A percentile compares a stretch with the other conserved stretches of the same genome.
phyloP scores from a whole-genome alignment of 768 basidiomycete genomes.

The Tricholoma saponaceum region DNA sequence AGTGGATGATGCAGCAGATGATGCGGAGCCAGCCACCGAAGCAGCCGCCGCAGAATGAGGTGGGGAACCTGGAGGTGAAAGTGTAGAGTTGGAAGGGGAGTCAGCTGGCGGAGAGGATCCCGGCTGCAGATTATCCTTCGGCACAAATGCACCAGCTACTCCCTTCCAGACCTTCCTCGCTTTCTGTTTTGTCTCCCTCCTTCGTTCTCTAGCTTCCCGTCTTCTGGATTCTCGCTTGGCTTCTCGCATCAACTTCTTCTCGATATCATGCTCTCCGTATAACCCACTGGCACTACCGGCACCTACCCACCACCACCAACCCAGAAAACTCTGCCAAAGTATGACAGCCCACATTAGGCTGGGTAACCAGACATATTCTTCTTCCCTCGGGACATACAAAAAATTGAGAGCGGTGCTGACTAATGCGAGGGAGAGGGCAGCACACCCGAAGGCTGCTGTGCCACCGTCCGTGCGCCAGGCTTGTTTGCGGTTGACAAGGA shows the following conservation, averaged over 20 bases:
- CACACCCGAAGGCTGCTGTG: conserved; percentile 88
- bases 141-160: conserved; percentile 48
- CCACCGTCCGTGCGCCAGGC: conserved; percentile 98
- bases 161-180: conserved; percentile 57
- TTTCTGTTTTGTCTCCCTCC: conserved; percentile 45
- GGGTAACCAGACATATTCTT: conserved; percentile 90
- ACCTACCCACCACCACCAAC: conserved; percentile 99
- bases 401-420: conserved; percentile 85
- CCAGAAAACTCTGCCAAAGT: conserved; percentile 95
- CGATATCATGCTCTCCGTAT: conserved; percentile 50
- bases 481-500: conserved; percentile 80
- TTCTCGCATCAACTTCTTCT: conserved; percentile 53
- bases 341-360: conserved; percentile 87
- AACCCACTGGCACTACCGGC: conserved; percentile 69
- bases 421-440: conserved; percentile 79
- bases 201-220: conserved; percentile 40
- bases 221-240: conserved; percentile 53
- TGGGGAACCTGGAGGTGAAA: conserved; percentile 7
- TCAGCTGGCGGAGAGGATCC: conserved; percentile 3
- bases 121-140: conserved; percentile 5
- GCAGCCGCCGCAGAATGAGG: not conserved
- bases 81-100: not conserved
- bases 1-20: conserved; percentile 16
- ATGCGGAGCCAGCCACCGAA: conserved; percentile 10
- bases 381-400: conserved; percentile 76